A percentile compares a stretch with the other conserved stretches of the same genome.
Conservation (phyloP, 2,329 filamentous ascomycete genomes). For the Botrytis deweyae region DNA sequence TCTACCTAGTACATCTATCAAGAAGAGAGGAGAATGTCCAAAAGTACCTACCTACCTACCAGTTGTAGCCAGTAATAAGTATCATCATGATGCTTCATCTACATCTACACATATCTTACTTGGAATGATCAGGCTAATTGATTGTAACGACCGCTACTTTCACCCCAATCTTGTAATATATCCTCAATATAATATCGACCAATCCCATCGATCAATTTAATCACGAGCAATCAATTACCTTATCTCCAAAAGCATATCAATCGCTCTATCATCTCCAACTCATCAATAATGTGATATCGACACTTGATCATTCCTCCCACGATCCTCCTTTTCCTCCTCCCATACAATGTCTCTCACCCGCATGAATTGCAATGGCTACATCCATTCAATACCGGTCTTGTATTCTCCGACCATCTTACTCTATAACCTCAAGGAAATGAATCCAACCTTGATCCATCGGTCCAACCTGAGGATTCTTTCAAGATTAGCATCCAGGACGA, state of each 20-base stretch:
- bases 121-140: background rate
- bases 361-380: slow-evolving; percentile 7
- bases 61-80: too few species aligned
- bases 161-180: background rate
- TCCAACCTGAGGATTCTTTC: background rate
- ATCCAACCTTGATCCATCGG: background rate
- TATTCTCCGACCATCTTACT: slow-evolving; percentile 2
- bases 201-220: background rate
- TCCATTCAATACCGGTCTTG: slow-evolving; percentile 18
- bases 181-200: background rate
- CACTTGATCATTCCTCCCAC: background rate
- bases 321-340: background rate
- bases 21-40: background rate
- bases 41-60: too few species aligned
- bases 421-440: background rate
- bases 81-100: too few species aligned
- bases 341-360: slow-evolving; percentile 4
- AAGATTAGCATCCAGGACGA: slow-evolving; percentile 1
- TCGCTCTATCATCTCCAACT: background rate
- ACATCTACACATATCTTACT: too few species aligned
- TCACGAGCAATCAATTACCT: too few species aligned
- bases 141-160: background rate
- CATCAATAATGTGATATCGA: background rate
- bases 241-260: background rate
- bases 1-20: too few species aligned